Evolutionary conservation across 768 basidiomycete genomes (phyloP).

Genomic region (Tremella mesenterica): DNA sequence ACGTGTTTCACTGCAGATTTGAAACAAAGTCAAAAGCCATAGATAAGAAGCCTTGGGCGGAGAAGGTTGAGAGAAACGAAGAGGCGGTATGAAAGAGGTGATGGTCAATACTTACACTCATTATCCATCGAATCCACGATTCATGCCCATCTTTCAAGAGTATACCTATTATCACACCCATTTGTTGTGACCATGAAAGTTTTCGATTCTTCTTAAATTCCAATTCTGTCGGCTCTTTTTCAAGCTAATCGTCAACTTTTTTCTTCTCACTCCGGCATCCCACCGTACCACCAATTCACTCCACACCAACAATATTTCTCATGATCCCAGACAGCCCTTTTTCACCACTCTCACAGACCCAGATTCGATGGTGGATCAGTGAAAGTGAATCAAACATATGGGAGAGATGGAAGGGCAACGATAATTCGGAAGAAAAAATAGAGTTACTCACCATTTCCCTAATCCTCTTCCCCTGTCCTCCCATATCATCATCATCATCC

Average conservation of each 20-base stretch:
- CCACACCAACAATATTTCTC: no score
- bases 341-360: no score
- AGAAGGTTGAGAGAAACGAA: no score
- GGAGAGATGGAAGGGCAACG: not conserved
- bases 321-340: no score
- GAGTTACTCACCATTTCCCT: slow-evolving; percentile 27
- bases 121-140: slow-evolving; percentile 67
- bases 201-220: slow-evolving; percentile 65
- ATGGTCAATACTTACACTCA: slow-evolving; percentile 67
- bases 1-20: not conserved
- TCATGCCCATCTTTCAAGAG: slow-evolving; percentile 60
- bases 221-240: slow-evolving; percentile 52
- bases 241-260: slow-evolving; percentile 3
- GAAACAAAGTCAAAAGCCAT: not conserved
- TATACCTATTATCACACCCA: slow-evolving; percentile 72
- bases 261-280: no score
- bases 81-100: no score
- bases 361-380: no score
- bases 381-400: no score
- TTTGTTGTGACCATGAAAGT: slow-evolving; percentile 77
- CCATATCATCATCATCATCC: slow-evolving; percentile 31
- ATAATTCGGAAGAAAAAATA: no score
- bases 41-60: no score
- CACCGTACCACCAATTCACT: no score
- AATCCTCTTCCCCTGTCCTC: slow-evolving; percentile 33